Percentiles rank a stretch among this genome's conserved stretches.
phyloP scores from a whole-genome alignment of 2,329 filamentous ascomycete species.

The Pseudogymnoascus sp. region DNA sequence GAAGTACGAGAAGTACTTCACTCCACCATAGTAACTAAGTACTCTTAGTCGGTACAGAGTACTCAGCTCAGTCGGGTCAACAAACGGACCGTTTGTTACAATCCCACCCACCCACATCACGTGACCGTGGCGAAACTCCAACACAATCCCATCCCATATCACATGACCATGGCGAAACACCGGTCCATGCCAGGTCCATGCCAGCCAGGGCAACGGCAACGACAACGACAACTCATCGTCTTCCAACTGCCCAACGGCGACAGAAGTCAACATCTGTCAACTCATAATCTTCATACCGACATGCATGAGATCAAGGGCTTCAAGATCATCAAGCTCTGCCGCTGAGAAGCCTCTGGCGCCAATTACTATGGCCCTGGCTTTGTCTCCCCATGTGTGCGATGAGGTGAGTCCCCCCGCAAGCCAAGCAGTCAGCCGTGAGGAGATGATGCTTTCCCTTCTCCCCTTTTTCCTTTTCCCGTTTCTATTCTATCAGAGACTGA shows the following conservation, averaged over 20 bases:
- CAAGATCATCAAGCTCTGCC: not conserved
- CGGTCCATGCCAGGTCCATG: not conserved
- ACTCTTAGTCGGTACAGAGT: not conserved
- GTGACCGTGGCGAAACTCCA: not conserved
- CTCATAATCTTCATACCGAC: constrained; percentile 1
- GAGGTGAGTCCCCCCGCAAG: not conserved
- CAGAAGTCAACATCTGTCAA: constrained; percentile 1
- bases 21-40: not conserved
- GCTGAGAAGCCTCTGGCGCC: not conserved
- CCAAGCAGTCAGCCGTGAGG: not conserved
- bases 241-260: not conserved
- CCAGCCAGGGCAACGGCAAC: not conserved
- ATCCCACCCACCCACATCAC: not conserved
- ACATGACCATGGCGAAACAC: not conserved
- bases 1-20: not conserved
- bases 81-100: not conserved
- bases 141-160: not conserved
- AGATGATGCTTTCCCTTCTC: not conserved
- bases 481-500: not conserved
- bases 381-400: not conserved
- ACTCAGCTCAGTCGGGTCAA: not conserved
- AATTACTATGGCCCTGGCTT: not conserved
- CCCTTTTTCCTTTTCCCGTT: not conserved
- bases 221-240: constrained; percentile 1
- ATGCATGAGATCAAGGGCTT: not conserved